phyloP scores from a whole-genome alignment of 2,329 filamentous ascomycete species.

The Fusarium vanettenii region DNA sequence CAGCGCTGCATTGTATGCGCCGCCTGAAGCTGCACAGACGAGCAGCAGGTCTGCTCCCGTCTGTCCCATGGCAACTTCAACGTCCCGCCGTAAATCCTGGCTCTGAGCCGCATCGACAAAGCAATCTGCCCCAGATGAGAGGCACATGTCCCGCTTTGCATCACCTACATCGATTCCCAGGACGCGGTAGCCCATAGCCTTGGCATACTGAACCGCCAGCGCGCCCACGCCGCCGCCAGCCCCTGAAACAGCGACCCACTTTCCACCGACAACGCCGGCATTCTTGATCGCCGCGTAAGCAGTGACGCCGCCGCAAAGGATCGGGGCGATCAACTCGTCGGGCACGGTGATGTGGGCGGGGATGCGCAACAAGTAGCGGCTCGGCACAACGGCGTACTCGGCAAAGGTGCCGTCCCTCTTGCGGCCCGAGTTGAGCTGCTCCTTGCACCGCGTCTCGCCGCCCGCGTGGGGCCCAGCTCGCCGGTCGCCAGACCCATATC shows the following conservation, averaged over 20 bases:
- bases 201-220: constrained; percentile 52
- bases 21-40: background rate
- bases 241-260: constrained; percentile 51
- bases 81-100: background rate
- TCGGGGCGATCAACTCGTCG: constrained; percentile 52
- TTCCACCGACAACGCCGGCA: constrained; percentile 43
- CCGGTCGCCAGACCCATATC: constrained; percentile 13
- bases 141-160: constrained; percentile 45
- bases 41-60: background rate
- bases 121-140: constrained; percentile 47
- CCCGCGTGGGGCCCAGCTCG: constrained; percentile 33
- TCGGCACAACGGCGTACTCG: constrained; percentile 51
- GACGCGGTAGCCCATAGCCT: constrained; percentile 54
- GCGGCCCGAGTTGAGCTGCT: constrained; percentile 46
- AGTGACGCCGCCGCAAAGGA: constrained; percentile 57
- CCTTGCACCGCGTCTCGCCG: constrained; percentile 51
- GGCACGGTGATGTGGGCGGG: constrained; percentile 39
- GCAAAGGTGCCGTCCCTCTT: constrained; percentile 52
- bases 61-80: background rate
- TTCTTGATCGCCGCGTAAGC: constrained; percentile 54
- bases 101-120: constrained; percentile 48
- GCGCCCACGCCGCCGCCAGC: constrained; percentile 53
- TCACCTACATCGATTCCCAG: constrained; percentile 51
- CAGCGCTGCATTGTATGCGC: background rate
- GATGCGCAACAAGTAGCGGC: constrained; percentile 45